Base-by-base conservation (phyloP, 371 early-diverging fungal genomes). In the Lichtheimia hyalospora region DNA sequence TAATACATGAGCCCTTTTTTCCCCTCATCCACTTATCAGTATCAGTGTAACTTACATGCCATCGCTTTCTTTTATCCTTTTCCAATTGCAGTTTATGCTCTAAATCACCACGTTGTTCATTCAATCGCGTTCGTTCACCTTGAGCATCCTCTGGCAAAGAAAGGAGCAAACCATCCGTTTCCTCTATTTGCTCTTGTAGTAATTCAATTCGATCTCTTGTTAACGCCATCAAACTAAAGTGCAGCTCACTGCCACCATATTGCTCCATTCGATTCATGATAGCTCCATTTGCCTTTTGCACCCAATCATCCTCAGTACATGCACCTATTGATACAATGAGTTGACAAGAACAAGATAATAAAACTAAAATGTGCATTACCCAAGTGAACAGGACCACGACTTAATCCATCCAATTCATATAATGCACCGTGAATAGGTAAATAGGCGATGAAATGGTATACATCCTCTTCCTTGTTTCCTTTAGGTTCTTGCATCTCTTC, bases 191-290 rank as follows among this genome's bases (percentile, higher is more conserved):
- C 25, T 86, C 75, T 48, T 81, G 64, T 49, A 83, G 79, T 23
- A 74, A 60, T 46, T 83, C 84, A 41, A 83, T 73, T 40, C 86
- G 84, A 60, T 89, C 89, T 28, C 82, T 77, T 6, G 86, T 88
- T 15, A 96, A 74, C 0, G 95, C 94, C 92, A 96, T 89, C 62
- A 96, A 70, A 68, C 90, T 93, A 63, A 95, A 96, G 49, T 92
- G 84, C 41, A 95, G 83, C 69, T 94, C 94, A 10, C 81, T 72
- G 3, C 71, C 64, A 10, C 80, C 75, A 64, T 88, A 87, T 15
- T 71, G 75, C 0, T 74, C 77, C 85, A 96, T 95, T 13, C 92
- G 83, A 24, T 66, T 61, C 67, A 86, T 83, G 39, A 96, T 92
- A 2, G 88, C 88, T 27, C 83, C 83, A 10, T 86, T 82, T 3